A percentile compares a stretch with the other conserved stretches of the same genome.
These are phyloP conservation scores for Neostapfia colusana DNA, from an alignment of 176 grass and related monocot species.

Conservation along the genomic window DNA sequence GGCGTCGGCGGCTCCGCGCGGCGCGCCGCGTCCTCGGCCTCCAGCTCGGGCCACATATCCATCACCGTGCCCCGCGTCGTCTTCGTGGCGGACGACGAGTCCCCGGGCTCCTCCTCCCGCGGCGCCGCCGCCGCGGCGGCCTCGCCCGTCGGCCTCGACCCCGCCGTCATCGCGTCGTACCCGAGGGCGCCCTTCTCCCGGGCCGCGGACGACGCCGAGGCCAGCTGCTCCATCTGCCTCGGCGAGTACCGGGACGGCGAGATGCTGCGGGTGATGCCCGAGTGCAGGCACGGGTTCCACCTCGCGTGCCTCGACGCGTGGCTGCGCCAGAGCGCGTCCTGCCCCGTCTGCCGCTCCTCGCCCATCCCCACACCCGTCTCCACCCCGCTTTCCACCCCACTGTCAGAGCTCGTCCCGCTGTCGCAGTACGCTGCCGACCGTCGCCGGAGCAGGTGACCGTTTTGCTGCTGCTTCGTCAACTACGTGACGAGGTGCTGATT, in stretches of 20 bases:
- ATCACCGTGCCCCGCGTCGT: slow-evolving; percentile 72
- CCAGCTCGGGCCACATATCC: slow-evolving; percentile 57
- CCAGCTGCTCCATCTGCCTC: slow-evolving; percentile 79
- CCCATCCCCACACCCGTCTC: slow-evolving; percentile 72
- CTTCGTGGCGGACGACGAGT: slow-evolving; percentile 83
- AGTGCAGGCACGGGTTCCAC: slow-evolving; percentile 93
- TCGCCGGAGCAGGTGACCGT: slow-evolving; percentile 61
- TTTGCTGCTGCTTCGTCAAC: background rate
- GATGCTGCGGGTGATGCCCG: slow-evolving; percentile 89
- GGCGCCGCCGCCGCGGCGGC: slow-evolving; percentile 39
- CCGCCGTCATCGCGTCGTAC: slow-evolving; percentile 68
- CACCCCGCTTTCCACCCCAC: slow-evolving; percentile 76
- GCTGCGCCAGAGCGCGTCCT: slow-evolving; percentile 80
- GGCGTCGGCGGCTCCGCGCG: background rate
- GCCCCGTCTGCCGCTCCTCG: slow-evolving; percentile 85
- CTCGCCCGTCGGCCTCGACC: slow-evolving; percentile 70
- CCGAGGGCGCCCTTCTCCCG: slow-evolving; percentile 70
- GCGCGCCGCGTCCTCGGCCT: slow-evolving; percentile 34
- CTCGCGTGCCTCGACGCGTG: slow-evolving; percentile 87
- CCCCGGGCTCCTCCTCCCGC: slow-evolving; percentile 59
- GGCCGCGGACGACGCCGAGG: slow-evolving; percentile 45
- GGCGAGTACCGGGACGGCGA: slow-evolving; percentile 89
- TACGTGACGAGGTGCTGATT: background rate
- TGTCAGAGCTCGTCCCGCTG: slow-evolving; percentile 83
- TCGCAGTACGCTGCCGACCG: slow-evolving; percentile 83